Evolutionary conservation across 352 stramenopile species (phyloP).

Genomic region (Aphanomyces stellatus): DNA sequence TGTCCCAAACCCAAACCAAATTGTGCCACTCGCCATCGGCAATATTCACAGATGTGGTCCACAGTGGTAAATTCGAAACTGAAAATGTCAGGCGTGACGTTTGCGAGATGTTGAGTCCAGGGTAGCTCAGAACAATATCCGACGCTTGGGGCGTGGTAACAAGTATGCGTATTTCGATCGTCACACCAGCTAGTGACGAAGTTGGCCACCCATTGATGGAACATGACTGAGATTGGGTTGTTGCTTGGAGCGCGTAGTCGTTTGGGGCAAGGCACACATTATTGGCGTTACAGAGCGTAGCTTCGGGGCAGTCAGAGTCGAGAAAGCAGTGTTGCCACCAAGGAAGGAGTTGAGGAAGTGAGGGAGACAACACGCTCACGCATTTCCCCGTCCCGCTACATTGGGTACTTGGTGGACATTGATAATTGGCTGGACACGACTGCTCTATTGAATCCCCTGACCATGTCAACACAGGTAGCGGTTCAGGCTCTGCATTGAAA

Average conservation of each 20-base stretch:
- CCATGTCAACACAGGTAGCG: background rate
- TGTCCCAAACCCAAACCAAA: background rate
- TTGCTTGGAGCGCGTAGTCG: too few species aligned
- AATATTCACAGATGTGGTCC: background rate
- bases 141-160: background rate
- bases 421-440: background rate
- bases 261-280: background rate
- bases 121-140: constrained; percentile 1
- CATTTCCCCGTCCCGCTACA: background rate
- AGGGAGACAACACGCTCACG: too few species aligned
- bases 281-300: background rate
- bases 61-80: background rate
- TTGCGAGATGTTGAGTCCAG: background rate
- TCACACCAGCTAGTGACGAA: background rate
- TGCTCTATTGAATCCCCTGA: background rate
- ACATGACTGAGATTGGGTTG: too few species aligned
- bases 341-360: too few species aligned
- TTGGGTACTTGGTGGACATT: background rate
- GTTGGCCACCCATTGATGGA: background rate
- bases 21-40: constrained; percentile 1
- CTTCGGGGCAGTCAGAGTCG: constrained; percentile 7
- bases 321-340: too few species aligned
- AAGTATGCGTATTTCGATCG: constrained; percentile 3
- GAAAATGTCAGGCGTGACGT: background rate
- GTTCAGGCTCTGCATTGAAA: background rate